These are phyloP conservation scores for Prunus mira DNA, from an alignment of 306 rosid genomes.

Conservation along the genomic window DNA sequence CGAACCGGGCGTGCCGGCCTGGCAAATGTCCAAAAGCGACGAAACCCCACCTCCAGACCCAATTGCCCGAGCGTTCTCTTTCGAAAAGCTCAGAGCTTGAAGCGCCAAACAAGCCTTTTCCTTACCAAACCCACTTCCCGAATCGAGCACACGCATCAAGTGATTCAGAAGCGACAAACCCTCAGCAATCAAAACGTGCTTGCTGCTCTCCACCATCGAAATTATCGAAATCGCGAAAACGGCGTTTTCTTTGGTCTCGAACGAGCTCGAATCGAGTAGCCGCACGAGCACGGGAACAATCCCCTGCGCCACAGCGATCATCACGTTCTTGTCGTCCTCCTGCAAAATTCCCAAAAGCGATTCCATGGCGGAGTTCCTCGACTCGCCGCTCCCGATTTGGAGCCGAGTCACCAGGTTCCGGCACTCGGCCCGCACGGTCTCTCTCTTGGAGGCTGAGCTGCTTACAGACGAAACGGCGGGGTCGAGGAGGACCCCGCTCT, in stretches of 20 bases:
- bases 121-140: constrained; percentile 71
- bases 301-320: constrained; percentile 90
- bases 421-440: constrained; percentile 63
- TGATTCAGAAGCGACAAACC: constrained; percentile 73
- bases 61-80: constrained; percentile 77
- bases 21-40: constrained; percentile 84
- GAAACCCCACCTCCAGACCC: constrained; percentile 88
- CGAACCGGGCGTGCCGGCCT: constrained; percentile 81
- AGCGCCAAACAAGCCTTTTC: constrained; percentile 79
- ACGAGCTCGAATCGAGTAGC: constrained; percentile 55
- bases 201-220: constrained; percentile 67
- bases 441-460: constrained; percentile 50
- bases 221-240: constrained; percentile 74
- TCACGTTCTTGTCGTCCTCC: constrained; percentile 84
- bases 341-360: constrained; percentile 46
- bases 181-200: constrained; percentile 59
- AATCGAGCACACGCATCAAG: constrained; percentile 66
- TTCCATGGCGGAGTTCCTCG: constrained; percentile 60
- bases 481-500: constrained; percentile 68
- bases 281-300: constrained; percentile 76
- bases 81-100: constrained; percentile 55
- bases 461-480: constrained; percentile 19
- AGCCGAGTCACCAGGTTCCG: constrained; percentile 67
- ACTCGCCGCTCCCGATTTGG: constrained; percentile 72
- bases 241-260: constrained; percentile 60